Conservation (phyloP, 441 rosid species). For the Pelargonium cotyledonis region DNA sequence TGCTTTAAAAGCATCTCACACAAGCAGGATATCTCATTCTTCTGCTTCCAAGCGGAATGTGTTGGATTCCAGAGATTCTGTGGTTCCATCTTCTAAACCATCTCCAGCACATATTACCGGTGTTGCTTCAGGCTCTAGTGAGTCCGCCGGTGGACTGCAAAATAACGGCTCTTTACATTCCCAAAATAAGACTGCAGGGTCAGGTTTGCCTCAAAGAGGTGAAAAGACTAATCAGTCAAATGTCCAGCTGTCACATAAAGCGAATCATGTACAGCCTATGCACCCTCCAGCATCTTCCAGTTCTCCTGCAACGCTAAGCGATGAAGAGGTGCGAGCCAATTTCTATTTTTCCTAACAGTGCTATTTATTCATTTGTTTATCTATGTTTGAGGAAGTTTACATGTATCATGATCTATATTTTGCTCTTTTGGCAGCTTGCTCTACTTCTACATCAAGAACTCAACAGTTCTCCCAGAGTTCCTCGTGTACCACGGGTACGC, state of each 20-base stretch:
- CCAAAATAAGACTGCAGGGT: slow-evolving; percentile 33
- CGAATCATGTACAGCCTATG: slow-evolving; percentile 36
- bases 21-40: slow-evolving; percentile 44
- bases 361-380: slow-evolving; percentile 3
- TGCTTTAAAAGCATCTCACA: slow-evolving; percentile 33
- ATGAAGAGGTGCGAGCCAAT: slow-evolving; percentile 72
- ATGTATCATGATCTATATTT: slow-evolving; percentile 2
- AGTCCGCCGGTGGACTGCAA: slow-evolving; percentile 32
- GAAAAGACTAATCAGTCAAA: slow-evolving; percentile 50
- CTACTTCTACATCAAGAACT: slow-evolving; percentile 97
- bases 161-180: slow-evolving; percentile 29
- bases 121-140: slow-evolving; percentile 30
- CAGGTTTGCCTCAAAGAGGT: slow-evolving; percentile 42
- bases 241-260: slow-evolving; percentile 41
- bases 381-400: slow-evolving; percentile 3
- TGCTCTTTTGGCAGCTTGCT: slow-evolving; percentile 57
- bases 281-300: slow-evolving; percentile 37
- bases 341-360: slow-evolving; percentile 6
- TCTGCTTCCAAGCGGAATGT: slow-evolving; percentile 36
- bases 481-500: slow-evolving; percentile 90
- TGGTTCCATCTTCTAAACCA: slow-evolving; percentile 35
- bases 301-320: slow-evolving; percentile 54
- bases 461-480: slow-evolving; percentile 96
- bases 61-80: slow-evolving; percentile 45
- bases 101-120: slow-evolving; percentile 36